Evolutionary conservation across 805 yeast genomes (phyloP), one percentile per base, ranked within the genome.

Genomic region (Ascoidea asiatica): DNA sequence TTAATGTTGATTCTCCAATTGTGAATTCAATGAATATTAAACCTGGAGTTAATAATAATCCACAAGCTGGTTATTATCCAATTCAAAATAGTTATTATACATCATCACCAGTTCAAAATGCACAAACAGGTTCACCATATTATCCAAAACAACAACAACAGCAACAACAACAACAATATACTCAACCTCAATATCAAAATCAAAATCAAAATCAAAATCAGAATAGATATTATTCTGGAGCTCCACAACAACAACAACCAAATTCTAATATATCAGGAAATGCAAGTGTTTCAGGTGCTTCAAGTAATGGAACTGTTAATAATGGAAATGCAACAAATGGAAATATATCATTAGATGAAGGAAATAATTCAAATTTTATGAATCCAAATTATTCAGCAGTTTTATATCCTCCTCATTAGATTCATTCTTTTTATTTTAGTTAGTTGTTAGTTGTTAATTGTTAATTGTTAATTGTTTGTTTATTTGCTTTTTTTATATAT

Each of bases 81-180:
- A 29, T 15, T 29, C 35, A n/a, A n/a, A n/a, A n/a, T n/a, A n/a
- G n/a, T n/a, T n/a, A n/a, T n/a, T n/a, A n/a, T n/a, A n/a, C n/a
- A n/a, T n/a, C n/a, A n/a, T n/a, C n/a, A n/a, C n/a, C n/a, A n/a
- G n/a, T n/a, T n/a, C n/a, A n/a, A n/a, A n/a, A n/a, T n/a, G n/a
- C n/a, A n/a, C n/a, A n/a, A n/a, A n/a, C n/a, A n/a, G n/a, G n/a
- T n/a, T n/a, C n/a, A n/a, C n/a, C n/a, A n/a, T 37, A 17, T 19
- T 36, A n/a, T 22, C 42, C 38, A 20, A 35, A 29, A 5, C 40
- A 23, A 21, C 39, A 39, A 33, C 47, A 44, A 7, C 40, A 38
- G 23, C 42, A 40, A 20, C 43, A 20, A 15, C 43, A 23, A 11
- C 44, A 17, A 7, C 48, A 41, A 41, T 20, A 5, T 20, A 17